Conservation (phyloP, 305 asterid genomes). For the Rubia peregrina region DNA sequence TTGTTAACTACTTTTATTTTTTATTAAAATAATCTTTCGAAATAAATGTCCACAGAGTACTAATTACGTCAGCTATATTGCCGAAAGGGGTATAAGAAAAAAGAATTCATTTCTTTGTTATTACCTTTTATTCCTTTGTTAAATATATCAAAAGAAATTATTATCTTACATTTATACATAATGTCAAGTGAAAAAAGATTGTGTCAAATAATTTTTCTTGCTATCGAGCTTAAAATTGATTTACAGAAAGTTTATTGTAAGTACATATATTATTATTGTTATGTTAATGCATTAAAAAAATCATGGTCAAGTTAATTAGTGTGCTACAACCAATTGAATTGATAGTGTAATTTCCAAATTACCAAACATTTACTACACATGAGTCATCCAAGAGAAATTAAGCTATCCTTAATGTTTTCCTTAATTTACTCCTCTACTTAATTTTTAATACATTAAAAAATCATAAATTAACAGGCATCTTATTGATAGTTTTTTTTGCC, state of each 20-base stretch:
- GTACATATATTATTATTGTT: background rate
- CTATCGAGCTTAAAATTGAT: background rate
- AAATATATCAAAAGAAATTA: background rate
- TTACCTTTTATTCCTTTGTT: too few species aligned
- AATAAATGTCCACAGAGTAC: background rate
- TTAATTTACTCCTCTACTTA: conserved; percentile 19
- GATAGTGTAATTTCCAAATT: background rate
- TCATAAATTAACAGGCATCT: background rate
- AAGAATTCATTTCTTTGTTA: too few species aligned
- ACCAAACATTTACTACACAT: conserved; percentile 6
- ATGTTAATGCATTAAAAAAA: background rate
- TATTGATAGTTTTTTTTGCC: background rate
- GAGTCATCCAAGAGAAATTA: conserved; percentile 13
- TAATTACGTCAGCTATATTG: too few species aligned
- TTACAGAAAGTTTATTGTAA: background rate
- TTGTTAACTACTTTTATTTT: background rate
- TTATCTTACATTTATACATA: too few species aligned
- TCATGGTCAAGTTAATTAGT: background rate
- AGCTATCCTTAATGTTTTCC: conserved; percentile 21
- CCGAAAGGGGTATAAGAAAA: background rate
- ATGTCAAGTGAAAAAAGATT: background rate
- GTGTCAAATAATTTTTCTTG: background rate
- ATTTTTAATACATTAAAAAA: background rate
- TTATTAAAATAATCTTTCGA: background rate
- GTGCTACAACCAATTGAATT: background rate